Conservation (phyloP, 2,329 filamentous ascomycete species). For the Chalaropsis ovoidea region DNA sequence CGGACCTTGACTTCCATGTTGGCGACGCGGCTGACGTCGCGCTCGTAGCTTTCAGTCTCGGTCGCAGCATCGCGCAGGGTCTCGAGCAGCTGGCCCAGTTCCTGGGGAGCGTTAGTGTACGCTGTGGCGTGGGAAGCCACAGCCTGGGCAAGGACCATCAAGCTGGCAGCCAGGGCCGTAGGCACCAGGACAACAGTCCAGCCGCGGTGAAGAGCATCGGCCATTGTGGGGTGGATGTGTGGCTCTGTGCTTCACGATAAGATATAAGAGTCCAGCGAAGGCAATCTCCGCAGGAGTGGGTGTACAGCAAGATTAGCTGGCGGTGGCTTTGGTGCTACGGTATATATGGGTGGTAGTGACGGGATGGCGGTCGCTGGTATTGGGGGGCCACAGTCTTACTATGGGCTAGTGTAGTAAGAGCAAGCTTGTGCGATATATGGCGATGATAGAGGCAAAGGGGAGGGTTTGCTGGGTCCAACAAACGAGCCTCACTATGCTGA, state of each 20-base stretch:
- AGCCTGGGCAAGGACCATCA: constrained; percentile 46
- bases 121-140: constrained; percentile 44
- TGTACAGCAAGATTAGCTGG: not conserved
- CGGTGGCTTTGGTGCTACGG: not conserved
- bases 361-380: not conserved
- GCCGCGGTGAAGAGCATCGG: constrained; percentile 42
- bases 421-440: not conserved
- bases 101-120: constrained; percentile 48
- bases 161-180: constrained; percentile 47
- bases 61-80: constrained; percentile 51
- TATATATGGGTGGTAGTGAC: not conserved
- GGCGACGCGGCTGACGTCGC: constrained; percentile 47
- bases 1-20: constrained; percentile 54
- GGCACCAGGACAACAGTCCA: constrained; percentile 50
- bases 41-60: constrained; percentile 55
- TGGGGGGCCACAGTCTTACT: not conserved
- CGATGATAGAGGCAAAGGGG: not conserved
- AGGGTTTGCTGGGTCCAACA: not conserved
- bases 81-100: constrained; percentile 49
- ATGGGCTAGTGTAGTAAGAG: not conserved
- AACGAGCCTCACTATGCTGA: constrained; percentile 3
- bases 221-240: constrained; percentile 33
- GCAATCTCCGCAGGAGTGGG: constrained; percentile 15
- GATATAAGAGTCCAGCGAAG: not conserved
- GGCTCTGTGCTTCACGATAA: not conserved